Percentiles rank a stretch among this genome's conserved stretches.
Evolutionary conservation across 2,329 filamentous ascomycete species (phyloP).

Genomic region (Celoporthe dispersa): DNA sequence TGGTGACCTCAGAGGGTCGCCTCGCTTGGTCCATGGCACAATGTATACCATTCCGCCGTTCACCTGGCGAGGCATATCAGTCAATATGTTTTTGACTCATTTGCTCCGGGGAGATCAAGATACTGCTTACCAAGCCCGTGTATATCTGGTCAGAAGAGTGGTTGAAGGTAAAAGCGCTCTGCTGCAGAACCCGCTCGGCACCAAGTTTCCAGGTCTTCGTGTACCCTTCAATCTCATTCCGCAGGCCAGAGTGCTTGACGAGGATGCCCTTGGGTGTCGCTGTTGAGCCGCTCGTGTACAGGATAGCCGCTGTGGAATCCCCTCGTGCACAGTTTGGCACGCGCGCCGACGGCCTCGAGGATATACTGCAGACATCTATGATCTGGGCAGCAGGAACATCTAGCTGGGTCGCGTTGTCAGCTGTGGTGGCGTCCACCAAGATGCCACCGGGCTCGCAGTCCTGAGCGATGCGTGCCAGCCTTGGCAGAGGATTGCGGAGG

Average conservation of each 20-base stretch:
- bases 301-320: slow-evolving; percentile 33
- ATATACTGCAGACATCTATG: background rate
- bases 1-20: background rate
- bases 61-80: background rate
- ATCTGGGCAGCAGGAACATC: background rate
- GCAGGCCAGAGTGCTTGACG: slow-evolving; percentile 30
- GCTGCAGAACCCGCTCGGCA: slow-evolving; percentile 37
- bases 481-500: slow-evolving; percentile 33
- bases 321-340: background rate
- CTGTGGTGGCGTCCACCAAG: background rate
- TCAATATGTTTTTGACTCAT: background rate
- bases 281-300: slow-evolving; percentile 42
- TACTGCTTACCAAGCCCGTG: background rate
- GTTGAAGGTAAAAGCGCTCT: slow-evolving; percentile 40
- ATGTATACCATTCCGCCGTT: background rate
- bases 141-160: background rate
- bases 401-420: background rate
- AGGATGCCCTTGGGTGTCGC: slow-evolving; percentile 44
- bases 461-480: slow-evolving; percentile 39
- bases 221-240: slow-evolving; percentile 33
- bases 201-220: slow-evolving; percentile 32
- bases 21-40: background rate
- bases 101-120: background rate
- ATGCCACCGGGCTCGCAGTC: background rate
- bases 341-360: background rate